These are phyloP conservation scores for Ambrosiella beaveri DNA, from an alignment of 2,329 filamentous ascomycete species.

Conservation along the genomic window DNA sequence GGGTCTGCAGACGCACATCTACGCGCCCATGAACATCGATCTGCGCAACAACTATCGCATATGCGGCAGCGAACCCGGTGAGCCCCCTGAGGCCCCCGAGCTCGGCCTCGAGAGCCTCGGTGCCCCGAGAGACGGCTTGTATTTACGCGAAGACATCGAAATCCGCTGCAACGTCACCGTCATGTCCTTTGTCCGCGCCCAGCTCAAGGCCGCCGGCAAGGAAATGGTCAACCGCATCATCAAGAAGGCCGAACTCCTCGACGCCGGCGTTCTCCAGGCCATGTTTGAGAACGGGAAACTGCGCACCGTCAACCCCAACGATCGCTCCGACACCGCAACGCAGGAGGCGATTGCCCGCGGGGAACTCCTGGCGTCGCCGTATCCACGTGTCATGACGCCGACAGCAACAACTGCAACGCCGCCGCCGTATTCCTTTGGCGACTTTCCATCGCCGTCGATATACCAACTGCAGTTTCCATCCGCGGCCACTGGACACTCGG, in stretches of 20 bases:
- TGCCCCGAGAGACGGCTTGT: slow-evolving; percentile 46
- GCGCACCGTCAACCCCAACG: slow-evolving; percentile 39
- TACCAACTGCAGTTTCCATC: neutral
- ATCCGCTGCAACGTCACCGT: slow-evolving; percentile 52
- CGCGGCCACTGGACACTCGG: neutral
- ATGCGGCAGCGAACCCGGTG: slow-evolving; percentile 50
- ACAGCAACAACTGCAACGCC: neutral
- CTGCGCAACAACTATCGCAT: slow-evolving; percentile 52
- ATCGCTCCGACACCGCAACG: slow-evolving; percentile 21
- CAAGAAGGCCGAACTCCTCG: slow-evolving; percentile 53
- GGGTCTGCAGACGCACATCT: slow-evolving; percentile 55
- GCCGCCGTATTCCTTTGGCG: neutral
- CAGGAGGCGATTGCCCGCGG: slow-evolving; percentile 5
- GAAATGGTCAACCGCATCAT: slow-evolving; percentile 52
- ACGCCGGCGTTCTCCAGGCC: slow-evolving; percentile 45
- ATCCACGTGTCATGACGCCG: neutral
- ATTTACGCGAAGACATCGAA: slow-evolving; percentile 53
- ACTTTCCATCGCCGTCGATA: neutral
- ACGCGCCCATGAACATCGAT: slow-evolving; percentile 49
- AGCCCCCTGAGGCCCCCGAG: slow-evolving; percentile 43
- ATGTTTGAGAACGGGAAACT: slow-evolving; percentile 51
- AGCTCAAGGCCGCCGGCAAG: slow-evolving; percentile 48
- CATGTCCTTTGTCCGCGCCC: slow-evolving; percentile 47
- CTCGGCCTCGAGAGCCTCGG: slow-evolving; percentile 41
- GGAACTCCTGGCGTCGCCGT: neutral